A percentile compares a stretch with the other conserved stretches of the same genome.
These are phyloP conservation scores for Fraxinus sp. DNA, from an alignment of 305 asterid genomes.

Conservation along the genomic window DNA sequence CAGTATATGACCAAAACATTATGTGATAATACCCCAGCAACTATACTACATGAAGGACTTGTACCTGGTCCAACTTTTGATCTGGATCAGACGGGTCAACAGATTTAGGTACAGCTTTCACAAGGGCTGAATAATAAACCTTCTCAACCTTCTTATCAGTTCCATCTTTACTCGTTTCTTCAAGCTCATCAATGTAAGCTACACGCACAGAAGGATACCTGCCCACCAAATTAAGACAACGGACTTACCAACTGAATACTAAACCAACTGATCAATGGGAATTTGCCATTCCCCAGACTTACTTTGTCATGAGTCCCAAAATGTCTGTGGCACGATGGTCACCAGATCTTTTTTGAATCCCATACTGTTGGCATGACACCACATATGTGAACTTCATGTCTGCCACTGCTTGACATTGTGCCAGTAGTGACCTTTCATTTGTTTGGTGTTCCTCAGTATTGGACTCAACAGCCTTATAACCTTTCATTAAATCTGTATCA, in stretches of 20 bases:
- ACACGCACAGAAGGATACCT: slow-evolving; percentile 98
- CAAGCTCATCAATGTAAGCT: slow-evolving; percentile 94
- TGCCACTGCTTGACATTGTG: slow-evolving; percentile 91
- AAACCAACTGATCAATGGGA: slow-evolving; percentile 20
- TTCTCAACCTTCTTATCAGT: slow-evolving; percentile 64
- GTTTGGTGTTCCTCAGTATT: slow-evolving; percentile 60
- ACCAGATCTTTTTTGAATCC: slow-evolving; percentile 86
- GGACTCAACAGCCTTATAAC: slow-evolving; percentile 79
- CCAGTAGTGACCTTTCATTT: slow-evolving; percentile 66
- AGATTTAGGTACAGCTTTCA: slow-evolving; percentile 90
- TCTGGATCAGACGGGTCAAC: slow-evolving; percentile 89
- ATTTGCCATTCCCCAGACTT: slow-evolving; percentile 27
- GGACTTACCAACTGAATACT: slow-evolving; percentile 19
- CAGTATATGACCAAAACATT: slow-evolving; percentile 1
- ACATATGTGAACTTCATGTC: slow-evolving; percentile 97
- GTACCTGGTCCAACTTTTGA: slow-evolving; percentile 92
- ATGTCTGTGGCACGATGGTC: slow-evolving; percentile 82
- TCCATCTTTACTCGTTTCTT: slow-evolving; percentile 62
- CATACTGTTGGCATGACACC: slow-evolving; percentile 92
- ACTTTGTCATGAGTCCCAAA: slow-evolving; percentile 90
- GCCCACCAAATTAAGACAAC: slow-evolving; percentile 38
- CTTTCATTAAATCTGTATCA: slow-evolving; percentile 81
- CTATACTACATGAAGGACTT: slow-evolving; percentile 5
- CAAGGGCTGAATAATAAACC: slow-evolving; percentile 91
- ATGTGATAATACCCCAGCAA: neutral